phyloP scores from a whole-genome alignment of 306 rosid species.

The Pterocarpus macrocarpus region DNA sequence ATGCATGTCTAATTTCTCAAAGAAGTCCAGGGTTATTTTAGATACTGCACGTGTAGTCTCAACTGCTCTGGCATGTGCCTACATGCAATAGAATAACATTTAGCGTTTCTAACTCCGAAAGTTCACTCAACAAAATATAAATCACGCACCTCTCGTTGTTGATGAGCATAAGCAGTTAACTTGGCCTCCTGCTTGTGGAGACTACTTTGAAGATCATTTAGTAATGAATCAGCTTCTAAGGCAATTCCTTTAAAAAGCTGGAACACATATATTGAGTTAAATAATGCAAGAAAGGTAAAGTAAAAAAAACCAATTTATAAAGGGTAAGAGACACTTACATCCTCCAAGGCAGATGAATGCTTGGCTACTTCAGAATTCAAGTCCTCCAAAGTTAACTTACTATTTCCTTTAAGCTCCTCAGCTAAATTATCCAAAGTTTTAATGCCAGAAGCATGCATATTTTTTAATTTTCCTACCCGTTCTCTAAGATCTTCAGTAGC shows the following conservation, averaged over 20 bases:
- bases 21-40: slow-evolving; percentile 84
- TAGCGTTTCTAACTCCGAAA: slow-evolving; percentile 37
- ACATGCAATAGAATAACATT: slow-evolving; percentile 37
- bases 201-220: slow-evolving; percentile 86
- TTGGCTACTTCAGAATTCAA: slow-evolving; percentile 89
- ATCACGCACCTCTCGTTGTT: slow-evolving; percentile 81
- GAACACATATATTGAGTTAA: slow-evolving; percentile 56
- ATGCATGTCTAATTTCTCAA: slow-evolving; percentile 82
- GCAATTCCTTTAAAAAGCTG: slow-evolving; percentile 97
- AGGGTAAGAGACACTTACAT: slow-evolving; percentile 62
- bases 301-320: not conserved
- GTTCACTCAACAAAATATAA: slow-evolving; percentile 19
- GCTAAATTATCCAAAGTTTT: slow-evolving; percentile 82
- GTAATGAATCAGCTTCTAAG: slow-evolving; percentile 88
- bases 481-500: slow-evolving; percentile 90
- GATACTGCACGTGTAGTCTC: slow-evolving; percentile 89
- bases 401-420: slow-evolving; percentile 84
- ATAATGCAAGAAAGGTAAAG: slow-evolving; percentile 22
- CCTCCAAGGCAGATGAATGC: slow-evolving; percentile 90
- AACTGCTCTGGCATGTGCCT: slow-evolving; percentile 97
- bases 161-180: slow-evolving; percentile 84
- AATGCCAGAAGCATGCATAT: slow-evolving; percentile 85
- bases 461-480: slow-evolving; percentile 78
- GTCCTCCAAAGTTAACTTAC: slow-evolving; percentile 77
- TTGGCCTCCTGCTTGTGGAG: slow-evolving; percentile 92